These are phyloP conservation scores for Cucumis sativus DNA, from an alignment of 306 rosid species.

Conservation along the genomic window DNA sequence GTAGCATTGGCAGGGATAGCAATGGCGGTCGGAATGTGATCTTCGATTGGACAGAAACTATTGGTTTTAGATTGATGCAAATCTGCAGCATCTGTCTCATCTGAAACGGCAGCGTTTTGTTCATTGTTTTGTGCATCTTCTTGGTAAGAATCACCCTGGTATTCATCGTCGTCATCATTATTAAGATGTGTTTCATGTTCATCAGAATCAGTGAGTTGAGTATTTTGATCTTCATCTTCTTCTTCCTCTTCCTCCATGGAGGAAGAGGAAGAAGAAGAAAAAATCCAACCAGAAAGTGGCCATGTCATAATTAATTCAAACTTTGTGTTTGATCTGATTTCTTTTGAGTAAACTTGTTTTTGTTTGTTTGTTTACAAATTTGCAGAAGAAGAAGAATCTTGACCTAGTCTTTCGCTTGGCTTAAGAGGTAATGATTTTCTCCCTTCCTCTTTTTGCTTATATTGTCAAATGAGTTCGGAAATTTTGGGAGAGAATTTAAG, in stretches of 20 bases:
- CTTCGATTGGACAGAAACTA: neutral
- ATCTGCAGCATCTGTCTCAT: neutral
- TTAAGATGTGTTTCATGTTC: neutral
- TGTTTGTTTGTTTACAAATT: neutral
- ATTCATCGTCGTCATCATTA: neutral
- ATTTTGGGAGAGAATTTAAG: neutral
- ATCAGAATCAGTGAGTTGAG: neutral
- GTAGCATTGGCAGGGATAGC: neutral
- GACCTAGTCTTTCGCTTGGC: neutral
- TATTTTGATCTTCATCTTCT: neutral
- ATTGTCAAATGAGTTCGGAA: neutral
- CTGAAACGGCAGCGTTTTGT: neutral
- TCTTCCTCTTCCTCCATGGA: neutral
- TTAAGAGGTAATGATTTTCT: neutral
- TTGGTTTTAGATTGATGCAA: neutral
- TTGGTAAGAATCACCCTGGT: neutral
- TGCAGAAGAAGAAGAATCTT: neutral
- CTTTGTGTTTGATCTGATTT: neutral
- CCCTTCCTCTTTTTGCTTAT: neutral
- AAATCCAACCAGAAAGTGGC: constrained; percentile 13
- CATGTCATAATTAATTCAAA: constrained; percentile 2
- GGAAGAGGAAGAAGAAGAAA: constrained; percentile 10
- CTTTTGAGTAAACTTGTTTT: neutral
- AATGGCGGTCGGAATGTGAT: constrained; percentile 2
- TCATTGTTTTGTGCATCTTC: neutral